Evolutionary conservation across 495 filamentous ascomycete genomes (phyloP), one percentile per base, ranked within the genome.

Genomic region (Talaromyces borbonicus): DNA sequence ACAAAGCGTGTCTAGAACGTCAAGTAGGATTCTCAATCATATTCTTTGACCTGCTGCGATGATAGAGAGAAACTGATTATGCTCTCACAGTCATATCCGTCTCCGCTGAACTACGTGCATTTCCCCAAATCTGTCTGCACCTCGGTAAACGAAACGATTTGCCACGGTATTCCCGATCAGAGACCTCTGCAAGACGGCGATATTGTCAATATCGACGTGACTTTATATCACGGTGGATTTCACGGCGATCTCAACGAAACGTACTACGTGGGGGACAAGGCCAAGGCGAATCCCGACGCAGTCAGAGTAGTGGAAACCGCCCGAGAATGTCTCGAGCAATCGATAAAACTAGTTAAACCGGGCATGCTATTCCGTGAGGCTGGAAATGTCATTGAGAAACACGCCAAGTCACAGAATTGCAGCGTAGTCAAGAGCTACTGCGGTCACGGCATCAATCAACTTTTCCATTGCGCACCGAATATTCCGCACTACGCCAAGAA

Each of bases 81-180:
- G 18, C 5, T 15, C n/a, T 3, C 24, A n/a, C 43, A 97, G 92
- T 85, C 89, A 9, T 99, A 99, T 56, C 92, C 92, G 0, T 99
- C 92, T 0, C 87, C 90, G 1, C 67, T 99, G 7, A 99, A 99
- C 69, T 99, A 99, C 62, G 80, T 81, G 71, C 72, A 87, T 61
- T 99, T 96, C 70, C 92, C 92, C 46, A 99, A 99, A 71, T 99
- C 92, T 1, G 81, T 96, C 36, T 99, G 92, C 65, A 97, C 89
- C 1, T 95, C 89, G 2, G 58, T 84, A 49, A 99, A 99, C 69
- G 92, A 99, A 66, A 83, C 94, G 47, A 97, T 99, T 57, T 93
- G 87, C 66, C 87, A 94, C 70, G 87, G 87, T 43, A 93, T 94
- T 46, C 87, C 87, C 14, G 87, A 94, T 49, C 74, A 85, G 52